A percentile compares a stretch with the other conserved stretches of the same genome.
Evolutionary conservation across 768 basidiomycete genomes (phyloP).

Genomic region (Coprinopsis cinerea): DNA sequence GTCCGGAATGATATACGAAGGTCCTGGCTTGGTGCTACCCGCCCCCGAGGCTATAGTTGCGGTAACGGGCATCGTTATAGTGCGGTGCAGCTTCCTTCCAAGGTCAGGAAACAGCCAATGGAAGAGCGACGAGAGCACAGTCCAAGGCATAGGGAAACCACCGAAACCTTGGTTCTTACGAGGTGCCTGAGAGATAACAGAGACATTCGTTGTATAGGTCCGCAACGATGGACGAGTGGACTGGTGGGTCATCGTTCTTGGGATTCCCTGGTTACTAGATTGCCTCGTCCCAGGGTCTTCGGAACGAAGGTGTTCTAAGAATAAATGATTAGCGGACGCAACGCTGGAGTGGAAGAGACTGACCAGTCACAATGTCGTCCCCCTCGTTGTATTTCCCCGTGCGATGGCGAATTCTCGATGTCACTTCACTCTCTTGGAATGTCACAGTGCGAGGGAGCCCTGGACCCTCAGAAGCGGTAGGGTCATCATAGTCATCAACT

Average conservation of each 20-base stretch:
- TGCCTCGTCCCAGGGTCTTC: no score
- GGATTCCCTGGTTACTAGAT: no score
- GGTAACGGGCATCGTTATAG: slow-evolving; percentile 71
- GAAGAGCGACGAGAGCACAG: slow-evolving; percentile 46
- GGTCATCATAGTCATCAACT: no score
- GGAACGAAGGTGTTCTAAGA: no score
- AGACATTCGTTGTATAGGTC: slow-evolving; percentile 13
- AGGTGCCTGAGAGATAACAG: slow-evolving; percentile 12
- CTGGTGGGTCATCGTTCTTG: no score
- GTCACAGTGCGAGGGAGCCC: slow-evolving; percentile 8
- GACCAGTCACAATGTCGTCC: no score
- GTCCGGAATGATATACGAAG: no score
- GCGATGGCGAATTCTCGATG: neutral
- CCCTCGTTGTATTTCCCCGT: neutral
- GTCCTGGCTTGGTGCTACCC: no score
- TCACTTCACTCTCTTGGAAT: neutral
- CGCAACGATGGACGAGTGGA: slow-evolving; percentile 14
- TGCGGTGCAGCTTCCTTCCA: slow-evolving; percentile 52
- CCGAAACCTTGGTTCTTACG: slow-evolving; percentile 51
- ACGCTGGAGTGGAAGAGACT: no score
- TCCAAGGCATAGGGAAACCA: slow-evolving; percentile 69
- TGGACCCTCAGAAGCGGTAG: no score
- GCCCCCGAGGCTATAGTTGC: slow-evolving; percentile 54
- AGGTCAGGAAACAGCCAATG: slow-evolving; percentile 57
- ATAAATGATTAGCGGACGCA: no score